Conservation (phyloP, 257 asterid species). For the Asclepias syriaca region DNA sequence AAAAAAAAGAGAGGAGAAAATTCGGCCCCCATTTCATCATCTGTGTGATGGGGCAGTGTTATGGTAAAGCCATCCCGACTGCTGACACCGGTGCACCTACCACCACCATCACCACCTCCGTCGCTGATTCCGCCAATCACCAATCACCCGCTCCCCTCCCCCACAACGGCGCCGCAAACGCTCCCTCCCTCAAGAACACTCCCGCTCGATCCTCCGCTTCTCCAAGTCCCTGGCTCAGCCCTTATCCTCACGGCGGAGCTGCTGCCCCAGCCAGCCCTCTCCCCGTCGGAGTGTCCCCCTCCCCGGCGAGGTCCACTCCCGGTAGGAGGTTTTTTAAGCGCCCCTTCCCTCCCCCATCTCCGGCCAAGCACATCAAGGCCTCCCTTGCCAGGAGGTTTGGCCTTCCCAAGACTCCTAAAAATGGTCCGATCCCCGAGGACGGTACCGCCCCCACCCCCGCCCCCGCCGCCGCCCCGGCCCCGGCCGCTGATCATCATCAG, state of each 20-base stretch:
- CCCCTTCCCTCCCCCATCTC: conserved; percentile 94
- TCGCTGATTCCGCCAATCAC: conserved; percentile 27
- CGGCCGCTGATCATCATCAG: conserved; percentile 30
- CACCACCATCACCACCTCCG: conserved; percentile 20
- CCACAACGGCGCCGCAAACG: conserved; percentile 25
- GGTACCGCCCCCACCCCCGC: conserved; percentile 22
- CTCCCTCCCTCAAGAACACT: conserved; percentile 50
- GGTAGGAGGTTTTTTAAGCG: conserved; percentile 62
- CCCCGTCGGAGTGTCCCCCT: conserved; percentile 61
- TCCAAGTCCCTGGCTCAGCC: conserved; percentile 80
- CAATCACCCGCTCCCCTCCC: conserved; percentile 29
- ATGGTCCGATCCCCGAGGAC: conserved; percentile 83
- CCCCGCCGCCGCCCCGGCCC: conserved; percentile 4
- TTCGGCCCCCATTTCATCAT: conserved; percentile 23
- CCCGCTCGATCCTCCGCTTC: conserved; percentile 70
- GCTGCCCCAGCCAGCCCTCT: conserved; percentile 31
- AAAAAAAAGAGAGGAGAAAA: too few species aligned
- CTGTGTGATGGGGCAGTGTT: conserved; percentile 72
- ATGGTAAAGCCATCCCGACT: conserved; percentile 81
- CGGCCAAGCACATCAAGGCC: conserved; percentile 94
- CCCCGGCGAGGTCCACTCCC: conserved; percentile 92
- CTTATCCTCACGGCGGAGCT: conserved; percentile 55
- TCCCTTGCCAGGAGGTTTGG: conserved; percentile 72
- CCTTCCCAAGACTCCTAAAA: conserved; percentile 51
- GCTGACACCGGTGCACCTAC: conserved; percentile 37